Conservation (phyloP, 208 protist species). For the Crithidia thermophila region DNA sequence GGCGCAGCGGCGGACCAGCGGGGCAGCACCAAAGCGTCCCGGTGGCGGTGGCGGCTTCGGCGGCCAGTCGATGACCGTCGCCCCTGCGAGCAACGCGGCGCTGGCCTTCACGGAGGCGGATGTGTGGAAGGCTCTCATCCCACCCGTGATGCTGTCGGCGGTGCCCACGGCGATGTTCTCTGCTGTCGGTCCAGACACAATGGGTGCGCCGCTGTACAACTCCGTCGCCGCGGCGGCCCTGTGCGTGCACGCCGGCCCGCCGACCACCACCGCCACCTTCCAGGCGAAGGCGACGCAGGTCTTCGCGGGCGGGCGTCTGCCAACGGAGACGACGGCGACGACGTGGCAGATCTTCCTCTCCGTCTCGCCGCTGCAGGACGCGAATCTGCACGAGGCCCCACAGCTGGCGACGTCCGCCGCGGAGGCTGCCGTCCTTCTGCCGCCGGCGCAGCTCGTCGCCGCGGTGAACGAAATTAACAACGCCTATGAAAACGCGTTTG, state of each 20-base stretch:
- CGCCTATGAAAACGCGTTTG: not conserved
- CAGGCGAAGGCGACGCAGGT: not conserved
- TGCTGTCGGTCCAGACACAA: conserved; percentile 31
- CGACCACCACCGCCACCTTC: not conserved
- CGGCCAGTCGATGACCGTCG: not conserved
- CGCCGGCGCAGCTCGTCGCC: conserved; percentile 21
- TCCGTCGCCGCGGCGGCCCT: conserved; percentile 58
- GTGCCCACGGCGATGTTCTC: conserved; percentile 49
- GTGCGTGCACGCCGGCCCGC: not conserved
- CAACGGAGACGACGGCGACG: conserved; percentile 4
- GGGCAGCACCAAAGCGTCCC: conserved; percentile 5
- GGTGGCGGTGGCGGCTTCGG: not conserved
- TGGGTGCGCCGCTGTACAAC: conserved; percentile 76
- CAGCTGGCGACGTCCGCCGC: not conserved
- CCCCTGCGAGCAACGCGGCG: not conserved
- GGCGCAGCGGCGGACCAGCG: not conserved
- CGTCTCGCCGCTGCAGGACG: conserved; percentile 66
- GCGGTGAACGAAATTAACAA: not conserved
- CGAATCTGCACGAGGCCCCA: not conserved
- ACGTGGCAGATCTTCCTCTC: conserved; percentile 50
- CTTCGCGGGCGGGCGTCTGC: not conserved
- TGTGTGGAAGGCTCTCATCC: conserved; percentile 58
- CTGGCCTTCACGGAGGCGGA: conserved; percentile 44
- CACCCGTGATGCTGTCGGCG: conserved; percentile 63
- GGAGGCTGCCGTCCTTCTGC: conserved; percentile 9